These are phyloP conservation scores for Plantago coronopus DNA, from an alignment of 305 asterid genomes.

Conservation along the genomic window DNA sequence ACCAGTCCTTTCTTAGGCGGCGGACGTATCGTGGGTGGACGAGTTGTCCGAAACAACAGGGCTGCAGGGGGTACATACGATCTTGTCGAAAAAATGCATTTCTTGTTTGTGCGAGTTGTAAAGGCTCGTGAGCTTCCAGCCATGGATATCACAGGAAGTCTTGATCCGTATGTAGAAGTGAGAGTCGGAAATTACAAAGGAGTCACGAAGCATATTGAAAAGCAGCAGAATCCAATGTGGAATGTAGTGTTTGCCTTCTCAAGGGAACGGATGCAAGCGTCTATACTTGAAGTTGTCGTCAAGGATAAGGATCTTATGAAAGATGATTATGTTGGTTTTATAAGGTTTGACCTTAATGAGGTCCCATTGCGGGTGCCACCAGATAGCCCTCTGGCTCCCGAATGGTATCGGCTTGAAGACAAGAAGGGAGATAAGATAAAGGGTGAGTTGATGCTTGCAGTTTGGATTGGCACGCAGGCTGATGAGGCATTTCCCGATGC, in stretches of 20 bases:
- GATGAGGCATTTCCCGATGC: constrained; percentile 86
- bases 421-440: constrained; percentile 68
- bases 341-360: constrained; percentile 66
- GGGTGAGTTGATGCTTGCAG: constrained; percentile 81
- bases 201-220: constrained; percentile 66
- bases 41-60: constrained; percentile 53
- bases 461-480: constrained; percentile 89
- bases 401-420: constrained; percentile 75
- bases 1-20: constrained; percentile 82
- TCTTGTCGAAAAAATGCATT: constrained; percentile 81
- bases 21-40: constrained; percentile 70
- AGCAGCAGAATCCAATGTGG: constrained; percentile 68
- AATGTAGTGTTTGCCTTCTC: constrained; percentile 75
- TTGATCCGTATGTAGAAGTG: constrained; percentile 76
- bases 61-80: constrained; percentile 51
- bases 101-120: constrained; percentile 72
- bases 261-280: constrained; percentile 71
- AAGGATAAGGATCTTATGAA: constrained; percentile 76
- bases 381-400: constrained; percentile 84
- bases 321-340: constrained; percentile 66
- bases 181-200: constrained; percentile 68
- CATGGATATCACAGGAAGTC: constrained; percentile 75
- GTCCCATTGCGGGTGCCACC: constrained; percentile 80
- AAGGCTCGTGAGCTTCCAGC: constrained; percentile 81
- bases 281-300: constrained; percentile 65